A percentile compares a stretch with the other conserved stretches of the same genome.
Evolutionary conservation across 2,329 filamentous ascomycete genomes (phyloP).

Genomic region (Coniochaeta sp.): DNA sequence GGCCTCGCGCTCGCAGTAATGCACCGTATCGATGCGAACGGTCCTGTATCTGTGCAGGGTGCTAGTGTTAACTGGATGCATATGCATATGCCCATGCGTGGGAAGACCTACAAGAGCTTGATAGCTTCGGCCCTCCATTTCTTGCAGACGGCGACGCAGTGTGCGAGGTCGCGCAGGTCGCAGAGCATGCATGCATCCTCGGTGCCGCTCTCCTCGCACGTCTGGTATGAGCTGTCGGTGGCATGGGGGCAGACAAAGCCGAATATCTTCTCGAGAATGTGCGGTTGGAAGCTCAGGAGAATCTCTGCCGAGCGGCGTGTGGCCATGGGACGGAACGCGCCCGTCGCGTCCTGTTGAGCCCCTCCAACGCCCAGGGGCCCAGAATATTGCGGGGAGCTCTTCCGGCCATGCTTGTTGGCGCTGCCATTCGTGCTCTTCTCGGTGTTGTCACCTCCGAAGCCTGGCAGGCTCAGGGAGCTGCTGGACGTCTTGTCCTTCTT

Average conservation of each 20-base stretch:
- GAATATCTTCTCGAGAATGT: slow-evolving; percentile 74
- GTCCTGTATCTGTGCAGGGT: slow-evolving; percentile 62
- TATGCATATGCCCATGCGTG: no score
- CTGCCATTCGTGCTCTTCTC: slow-evolving; percentile 7
- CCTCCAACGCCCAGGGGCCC: not conserved
- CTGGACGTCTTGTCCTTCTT: slow-evolving; percentile 20
- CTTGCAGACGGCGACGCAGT: slow-evolving; percentile 68
- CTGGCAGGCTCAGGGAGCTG: slow-evolving; percentile 11
- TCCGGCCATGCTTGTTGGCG: slow-evolving; percentile 12
- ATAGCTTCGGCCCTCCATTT: slow-evolving; percentile 56
- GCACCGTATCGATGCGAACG: slow-evolving; percentile 87
- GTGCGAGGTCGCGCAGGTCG: slow-evolving; percentile 80
- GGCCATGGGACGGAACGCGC: slow-evolving; percentile 23
- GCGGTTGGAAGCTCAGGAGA: slow-evolving; percentile 52
- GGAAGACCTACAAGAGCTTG: slow-evolving; percentile 53
- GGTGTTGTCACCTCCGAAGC: slow-evolving; percentile 12
- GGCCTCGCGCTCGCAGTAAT: slow-evolving; percentile 87
- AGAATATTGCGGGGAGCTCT: slow-evolving; percentile 9
- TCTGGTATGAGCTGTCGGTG: slow-evolving; percentile 69
- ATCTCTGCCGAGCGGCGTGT: slow-evolving; percentile 32
- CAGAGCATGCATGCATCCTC: slow-evolving; percentile 88
- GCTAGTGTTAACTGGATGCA: slow-evolving; percentile 9
- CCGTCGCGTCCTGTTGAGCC: not conserved
- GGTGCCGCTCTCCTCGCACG: slow-evolving; percentile 72
- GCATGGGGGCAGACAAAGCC: slow-evolving; percentile 76